Percentiles rank a stretch among this genome's conserved stretches.
These are phyloP conservation scores for Penicillium sp. DNA, from an alignment of 2,329 filamentous ascomycete species.

Conservation along the genomic window DNA sequence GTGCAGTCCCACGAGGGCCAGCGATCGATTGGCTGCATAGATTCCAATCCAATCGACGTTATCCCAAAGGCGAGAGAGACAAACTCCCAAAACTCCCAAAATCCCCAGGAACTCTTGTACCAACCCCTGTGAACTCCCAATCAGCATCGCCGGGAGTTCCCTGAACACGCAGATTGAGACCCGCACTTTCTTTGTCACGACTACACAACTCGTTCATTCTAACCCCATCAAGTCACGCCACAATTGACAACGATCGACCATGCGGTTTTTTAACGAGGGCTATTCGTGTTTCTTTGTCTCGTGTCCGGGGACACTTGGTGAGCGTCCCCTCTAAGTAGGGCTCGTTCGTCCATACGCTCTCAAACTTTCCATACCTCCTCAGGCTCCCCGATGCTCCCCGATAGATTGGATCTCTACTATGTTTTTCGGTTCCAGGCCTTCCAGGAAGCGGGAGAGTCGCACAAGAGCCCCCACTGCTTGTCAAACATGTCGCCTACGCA, in stretches of 20 bases:
- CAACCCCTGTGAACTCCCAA: too few species aligned
- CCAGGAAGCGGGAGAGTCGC: slow-evolving; percentile 22
- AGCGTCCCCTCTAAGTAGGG: slow-evolving; percentile 8
- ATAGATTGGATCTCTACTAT: slow-evolving; percentile 6
- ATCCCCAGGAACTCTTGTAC: too few species aligned
- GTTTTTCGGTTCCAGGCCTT: slow-evolving; percentile 14
- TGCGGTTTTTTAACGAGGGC: neutral
- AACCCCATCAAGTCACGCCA: slow-evolving; percentile 14
- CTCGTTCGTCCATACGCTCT: slow-evolving; percentile 5
- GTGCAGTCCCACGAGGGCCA: too few species aligned
- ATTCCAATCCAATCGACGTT: too few species aligned
- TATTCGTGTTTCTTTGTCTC: slow-evolving; percentile 16
- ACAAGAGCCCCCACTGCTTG: slow-evolving; percentile 26
- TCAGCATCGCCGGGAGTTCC: too few species aligned
- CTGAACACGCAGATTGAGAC: too few species aligned
- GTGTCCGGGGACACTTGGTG: neutral
- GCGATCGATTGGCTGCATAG: too few species aligned
- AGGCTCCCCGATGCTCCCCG: slow-evolving; percentile 21
- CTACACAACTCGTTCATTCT: slow-evolving; percentile 2
- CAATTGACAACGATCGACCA: slow-evolving; percentile 7
- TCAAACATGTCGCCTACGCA: slow-evolving; percentile 24
- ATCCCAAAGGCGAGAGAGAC: too few species aligned
- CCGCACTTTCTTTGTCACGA: slow-evolving; percentile 12
- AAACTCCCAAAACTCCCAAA: too few species aligned
- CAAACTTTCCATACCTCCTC: slow-evolving; percentile 5